These are phyloP conservation scores for Artomyces pyxidatus DNA, from an alignment of 768 basidiomycete genomes.

Conservation along the genomic window DNA sequence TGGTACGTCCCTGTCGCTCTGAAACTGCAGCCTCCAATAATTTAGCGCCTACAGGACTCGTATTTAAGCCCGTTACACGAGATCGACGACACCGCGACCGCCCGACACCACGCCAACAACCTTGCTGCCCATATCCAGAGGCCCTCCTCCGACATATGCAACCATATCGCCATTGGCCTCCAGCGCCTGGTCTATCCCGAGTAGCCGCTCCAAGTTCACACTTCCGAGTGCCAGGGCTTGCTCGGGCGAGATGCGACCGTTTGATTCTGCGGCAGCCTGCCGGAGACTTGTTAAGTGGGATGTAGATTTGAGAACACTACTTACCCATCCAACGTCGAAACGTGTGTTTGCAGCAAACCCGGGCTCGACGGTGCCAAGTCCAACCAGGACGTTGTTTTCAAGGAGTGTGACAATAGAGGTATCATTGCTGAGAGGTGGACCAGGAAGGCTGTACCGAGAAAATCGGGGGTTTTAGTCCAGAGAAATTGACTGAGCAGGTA, in stretches of 20 bases:
- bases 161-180: conserved; percentile 21
- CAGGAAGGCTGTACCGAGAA: conserved; percentile 42
- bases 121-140: conserved; percentile 27
- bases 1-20: no score
- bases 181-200: conserved; percentile 23
- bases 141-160: conserved; percentile 25
- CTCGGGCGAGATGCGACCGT: conserved; percentile 28
- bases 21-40: no score
- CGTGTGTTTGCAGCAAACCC: conserved; percentile 27
- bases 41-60: background rate
- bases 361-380: conserved; percentile 37
- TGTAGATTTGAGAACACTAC: conserved; percentile 9
- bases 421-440: conserved; percentile 51
- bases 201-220: conserved; percentile 35
- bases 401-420: conserved; percentile 48
- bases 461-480: conserved; percentile 4
- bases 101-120: conserved; percentile 28
- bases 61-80: conserved; percentile 14
- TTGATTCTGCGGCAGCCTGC: conserved; percentile 33
- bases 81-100: conserved; percentile 20
- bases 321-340: conserved; percentile 32
- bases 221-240: conserved; percentile 31
- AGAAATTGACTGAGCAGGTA: background rate
- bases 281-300: background rate
- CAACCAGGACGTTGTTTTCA: conserved; percentile 54